Percentiles rank a stretch among this genome's conserved stretches.
Conservation (phyloP, 139 green algal genomes). For the Chlorella sorokiniana region DNA sequence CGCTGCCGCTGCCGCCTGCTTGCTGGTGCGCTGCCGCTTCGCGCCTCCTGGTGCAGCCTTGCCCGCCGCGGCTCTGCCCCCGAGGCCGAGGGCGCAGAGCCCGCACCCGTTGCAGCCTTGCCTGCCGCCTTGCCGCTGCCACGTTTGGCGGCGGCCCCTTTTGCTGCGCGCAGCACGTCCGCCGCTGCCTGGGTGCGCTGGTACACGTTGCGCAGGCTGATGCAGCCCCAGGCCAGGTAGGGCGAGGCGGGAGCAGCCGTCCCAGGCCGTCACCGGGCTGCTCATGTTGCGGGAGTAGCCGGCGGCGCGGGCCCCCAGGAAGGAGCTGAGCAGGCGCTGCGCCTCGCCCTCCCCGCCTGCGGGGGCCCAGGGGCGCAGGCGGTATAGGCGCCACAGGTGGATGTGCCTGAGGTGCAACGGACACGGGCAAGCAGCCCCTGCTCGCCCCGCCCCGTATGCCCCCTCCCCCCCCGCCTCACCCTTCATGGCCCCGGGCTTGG, state of each 20-base stretch:
- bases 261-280: not conserved
- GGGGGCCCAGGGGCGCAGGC: too few relatives aligned
- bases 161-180: not conserved
- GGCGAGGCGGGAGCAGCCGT: conserved; percentile 7
- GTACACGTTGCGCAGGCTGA: conserved; percentile 11
- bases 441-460: not conserved
- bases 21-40: not conserved
- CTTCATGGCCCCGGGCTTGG: conserved; percentile 12
- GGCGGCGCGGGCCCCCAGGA: not conserved
- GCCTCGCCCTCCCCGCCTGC: not conserved
- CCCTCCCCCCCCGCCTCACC: not conserved
- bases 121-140: not conserved
- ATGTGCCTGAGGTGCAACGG: not conserved
- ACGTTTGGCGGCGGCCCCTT: not conserved
- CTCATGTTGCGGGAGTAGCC: conserved; percentile 14
- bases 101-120: not conserved
- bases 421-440: too few relatives aligned
- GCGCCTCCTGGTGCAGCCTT: not conserved
- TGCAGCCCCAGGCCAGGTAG: conserved; percentile 11
- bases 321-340: not conserved
- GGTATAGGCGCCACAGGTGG: not conserved
- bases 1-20: not conserved
- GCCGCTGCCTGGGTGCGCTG: conserved; percentile 8
- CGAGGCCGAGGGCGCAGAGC: too few relatives aligned
- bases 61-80: too few relatives aligned